Evolutionary conservation across 139 green algal species (phyloP), one percentile per base, ranked within the genome.

Genomic region (Chlamydomonas sp.): DNA sequence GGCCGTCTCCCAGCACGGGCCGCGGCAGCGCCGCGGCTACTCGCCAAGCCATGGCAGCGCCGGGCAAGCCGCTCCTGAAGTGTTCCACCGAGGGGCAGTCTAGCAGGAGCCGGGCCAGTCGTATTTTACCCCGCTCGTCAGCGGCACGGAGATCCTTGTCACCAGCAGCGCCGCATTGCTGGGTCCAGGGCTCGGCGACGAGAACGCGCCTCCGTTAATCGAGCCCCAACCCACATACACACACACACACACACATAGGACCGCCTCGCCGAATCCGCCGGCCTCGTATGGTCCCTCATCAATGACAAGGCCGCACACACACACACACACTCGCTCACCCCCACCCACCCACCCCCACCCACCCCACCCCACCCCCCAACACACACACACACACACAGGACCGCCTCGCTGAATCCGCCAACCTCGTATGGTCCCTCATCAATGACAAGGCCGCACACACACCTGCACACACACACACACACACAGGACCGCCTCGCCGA

Each of bases 401-500:
- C 79, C 77, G 83, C 35, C 76, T 97, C 71, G 35, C 50, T n/a
- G 81, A 93, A 73, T 59, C 34, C 1, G 83, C 57, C 3, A 72
- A 74, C 3, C 62, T 57, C 4, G 83, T 97, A 50, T 95, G 87
- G 90, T 4, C 73, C 28, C 72, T 95, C 80, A 75, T 97, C 67
- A 26, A 80, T 28, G 37, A 89, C 48, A 43, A 70, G 3, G 84
- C 78, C 0, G 90, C 57, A 1, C 87, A 54, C 43, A 54, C 43
- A 26, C 43, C 13, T 54, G 43, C 43, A 54, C 43, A 13, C 43
- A 54, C 20, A 20, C 43, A 54, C 43, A 54, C 43, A 54, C 43
- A 54, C 43, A 98, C n/a, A n/a, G 79, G 70, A 98, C 79, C 77
- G 83, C 35, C 76, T 97, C 71, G 35, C 50, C n/a, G 81, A 93